Evolutionary conservation across 169 alveolate species (phyloP).

Genomic region (Plasmodium sp.): DNA sequence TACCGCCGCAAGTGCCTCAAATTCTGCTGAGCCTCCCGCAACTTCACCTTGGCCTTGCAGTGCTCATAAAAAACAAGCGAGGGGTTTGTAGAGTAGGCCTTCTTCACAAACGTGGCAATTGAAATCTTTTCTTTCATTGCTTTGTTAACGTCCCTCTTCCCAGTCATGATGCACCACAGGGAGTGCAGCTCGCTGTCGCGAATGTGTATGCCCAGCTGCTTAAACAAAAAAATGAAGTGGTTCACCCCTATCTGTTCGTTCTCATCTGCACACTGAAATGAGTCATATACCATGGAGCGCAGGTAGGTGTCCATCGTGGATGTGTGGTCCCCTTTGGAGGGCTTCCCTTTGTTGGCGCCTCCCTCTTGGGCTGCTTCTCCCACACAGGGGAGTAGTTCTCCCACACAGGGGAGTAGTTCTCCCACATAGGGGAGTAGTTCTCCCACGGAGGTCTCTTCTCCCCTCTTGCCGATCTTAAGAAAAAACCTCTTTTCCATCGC

Average conservation of each 20-base stretch:
- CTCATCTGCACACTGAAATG: conserved; percentile 10
- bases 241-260: conserved; percentile 13
- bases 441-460: neutral
- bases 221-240: conserved; percentile 12
- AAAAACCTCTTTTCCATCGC: conserved; percentile 35
- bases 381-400: too few relatives aligned
- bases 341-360: neutral
- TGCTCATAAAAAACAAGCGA: conserved; percentile 35
- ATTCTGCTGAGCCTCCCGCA: conserved; percentile 19
- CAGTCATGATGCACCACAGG: conserved; percentile 39
- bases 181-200: neutral
- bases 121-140: conserved; percentile 30
- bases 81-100: conserved; percentile 55
- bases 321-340: neutral
- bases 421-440: too few relatives aligned
- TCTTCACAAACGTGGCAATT: conserved; percentile 3
- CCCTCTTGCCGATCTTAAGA: neutral
- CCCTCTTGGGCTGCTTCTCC: neutral
- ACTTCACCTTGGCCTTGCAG: conserved; percentile 37
- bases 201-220: conserved; percentile 9
- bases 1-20: neutral
- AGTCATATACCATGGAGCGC: conserved; percentile 17
- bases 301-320: conserved; percentile 13
- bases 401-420: too few relatives aligned
- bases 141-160: neutral